Conservation (phyloP, 306 rosid species). For the Prunus armeniaca region DNA sequence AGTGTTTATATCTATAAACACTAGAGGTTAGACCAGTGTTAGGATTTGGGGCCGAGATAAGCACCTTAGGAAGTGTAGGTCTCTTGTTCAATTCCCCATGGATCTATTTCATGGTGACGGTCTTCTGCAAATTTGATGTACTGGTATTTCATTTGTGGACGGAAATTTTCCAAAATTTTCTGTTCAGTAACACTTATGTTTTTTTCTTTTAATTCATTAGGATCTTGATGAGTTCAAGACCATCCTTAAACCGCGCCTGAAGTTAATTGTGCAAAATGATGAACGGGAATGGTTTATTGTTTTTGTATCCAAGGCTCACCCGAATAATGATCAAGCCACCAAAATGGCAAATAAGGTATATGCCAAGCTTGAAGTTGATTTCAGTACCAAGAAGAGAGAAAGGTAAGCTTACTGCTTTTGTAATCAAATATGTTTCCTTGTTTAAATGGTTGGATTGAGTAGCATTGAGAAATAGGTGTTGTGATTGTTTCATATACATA, state of each 20-base stretch:
- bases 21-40: not conserved
- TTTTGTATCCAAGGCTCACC: conserved; percentile 85
- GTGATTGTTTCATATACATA: not conserved
- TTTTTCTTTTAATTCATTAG: conserved; percentile 37
- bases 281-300: conserved; percentile 98
- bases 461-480: not conserved
- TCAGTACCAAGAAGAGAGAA: conserved; percentile 90
- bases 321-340: conserved; percentile 82
- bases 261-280: conserved; percentile 94
- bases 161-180: conserved; percentile 6
- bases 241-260: conserved; percentile 96
- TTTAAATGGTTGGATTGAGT: conserved; percentile 2
- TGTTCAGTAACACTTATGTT: conserved; percentile 21
- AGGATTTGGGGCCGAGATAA: not conserved
- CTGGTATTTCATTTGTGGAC: not conserved
- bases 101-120: not conserved
- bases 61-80: not conserved
- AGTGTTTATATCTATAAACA: not conserved
- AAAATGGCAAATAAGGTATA: conserved; percentile 86
- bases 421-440: not conserved
- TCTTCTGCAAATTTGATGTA: not conserved
- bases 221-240: conserved; percentile 97
- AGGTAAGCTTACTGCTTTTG: conserved; percentile 51
- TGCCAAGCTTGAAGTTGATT: conserved; percentile 93
- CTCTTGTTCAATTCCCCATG: not conserved